Percentiles rank a stretch among this genome's conserved stretches.
These are phyloP conservation scores for Panaeolus cyanescens DNA, from an alignment of 768 basidiomycete species.

Conservation along the genomic window DNA sequence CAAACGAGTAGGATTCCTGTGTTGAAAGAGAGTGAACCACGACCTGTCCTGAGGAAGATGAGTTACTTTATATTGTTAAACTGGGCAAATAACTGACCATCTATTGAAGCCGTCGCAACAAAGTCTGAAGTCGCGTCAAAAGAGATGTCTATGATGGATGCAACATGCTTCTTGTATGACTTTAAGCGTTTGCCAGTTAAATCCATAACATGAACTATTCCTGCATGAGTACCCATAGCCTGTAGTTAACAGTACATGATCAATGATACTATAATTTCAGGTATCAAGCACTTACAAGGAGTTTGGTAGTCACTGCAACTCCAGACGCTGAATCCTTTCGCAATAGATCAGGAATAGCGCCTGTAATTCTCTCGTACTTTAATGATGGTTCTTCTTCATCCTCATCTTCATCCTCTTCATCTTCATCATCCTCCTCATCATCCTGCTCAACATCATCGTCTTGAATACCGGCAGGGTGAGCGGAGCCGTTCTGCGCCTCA, in stretches of 20 bases:
- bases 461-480: background rate
- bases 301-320: conserved; percentile 70
- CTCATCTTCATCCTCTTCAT: conserved; percentile 25
- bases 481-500: conserved; percentile 2
- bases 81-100: conserved; percentile 60
- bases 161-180: conserved; percentile 88
- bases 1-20: conserved; percentile 80
- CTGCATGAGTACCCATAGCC: conserved; percentile 92
- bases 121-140: conserved; percentile 88
- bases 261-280: conserved; percentile 4
- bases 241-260: conserved; percentile 29
- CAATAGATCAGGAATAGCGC: conserved; percentile 72
- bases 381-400: conserved; percentile 92
- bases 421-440: conserved; percentile 25
- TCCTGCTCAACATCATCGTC: conserved; percentile 14
- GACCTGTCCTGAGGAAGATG: conserved; percentile 72
- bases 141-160: conserved; percentile 82
- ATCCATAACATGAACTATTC: conserved; percentile 87
- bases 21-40: conserved; percentile 82
- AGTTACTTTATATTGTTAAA: conserved; percentile 5
- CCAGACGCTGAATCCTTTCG: conserved; percentile 91
- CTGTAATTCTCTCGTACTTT: conserved; percentile 86
- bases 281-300: conserved; percentile 50
- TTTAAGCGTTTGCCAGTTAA: conserved; percentile 80
- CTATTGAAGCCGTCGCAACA: conserved; percentile 89